Evolutionary conservation across 148 eudicot species (phyloP).

Genomic region (Euryodendron excelsum): DNA sequence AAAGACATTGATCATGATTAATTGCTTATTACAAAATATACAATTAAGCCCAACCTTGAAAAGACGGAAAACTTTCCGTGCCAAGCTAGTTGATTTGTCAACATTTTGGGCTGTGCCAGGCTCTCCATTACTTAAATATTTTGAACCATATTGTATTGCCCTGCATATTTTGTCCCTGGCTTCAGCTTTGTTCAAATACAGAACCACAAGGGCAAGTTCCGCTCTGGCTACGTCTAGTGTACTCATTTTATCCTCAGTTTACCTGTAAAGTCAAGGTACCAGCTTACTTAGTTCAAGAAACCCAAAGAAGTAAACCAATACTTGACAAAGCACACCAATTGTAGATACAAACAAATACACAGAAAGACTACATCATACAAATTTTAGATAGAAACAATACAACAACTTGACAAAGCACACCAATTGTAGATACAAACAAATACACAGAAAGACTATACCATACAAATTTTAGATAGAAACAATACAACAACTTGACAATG

Average conservation of each 20-base stretch:
- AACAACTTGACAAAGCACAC: neutral
- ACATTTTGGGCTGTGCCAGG: slow-evolving; percentile 96
- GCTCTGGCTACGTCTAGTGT: slow-evolving; percentile 72
- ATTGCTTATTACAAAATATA: slow-evolving; percentile 1
- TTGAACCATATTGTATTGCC: slow-evolving; percentile 96
- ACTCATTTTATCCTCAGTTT: slow-evolving; percentile 48
- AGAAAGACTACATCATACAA: neutral
- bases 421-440: neutral
- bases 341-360: neutral
- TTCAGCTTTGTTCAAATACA: slow-evolving; percentile 96
- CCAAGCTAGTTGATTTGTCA: slow-evolving; percentile 87
- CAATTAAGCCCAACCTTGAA: slow-evolving; percentile 54
- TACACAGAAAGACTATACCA: neutral
- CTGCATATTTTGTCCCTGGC: slow-evolving; percentile 98
- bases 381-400: too few relatives aligned
- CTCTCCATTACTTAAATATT: slow-evolving; percentile 81
- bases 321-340: neutral
- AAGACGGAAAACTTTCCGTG: slow-evolving; percentile 94
- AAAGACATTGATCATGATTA: neutral
- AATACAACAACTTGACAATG: too few relatives aligned
- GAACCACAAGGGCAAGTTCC: slow-evolving; percentile 74
- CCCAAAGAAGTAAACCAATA: neutral
- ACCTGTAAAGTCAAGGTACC: slow-evolving; percentile 27
- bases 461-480: neutral
- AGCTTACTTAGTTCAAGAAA: neutral